Percentiles rank a stretch among this genome's conserved stretches.
phyloP scores from a whole-genome alignment of 2,329 filamentous ascomycete genomes.

The Claviceps humidiphila region DNA sequence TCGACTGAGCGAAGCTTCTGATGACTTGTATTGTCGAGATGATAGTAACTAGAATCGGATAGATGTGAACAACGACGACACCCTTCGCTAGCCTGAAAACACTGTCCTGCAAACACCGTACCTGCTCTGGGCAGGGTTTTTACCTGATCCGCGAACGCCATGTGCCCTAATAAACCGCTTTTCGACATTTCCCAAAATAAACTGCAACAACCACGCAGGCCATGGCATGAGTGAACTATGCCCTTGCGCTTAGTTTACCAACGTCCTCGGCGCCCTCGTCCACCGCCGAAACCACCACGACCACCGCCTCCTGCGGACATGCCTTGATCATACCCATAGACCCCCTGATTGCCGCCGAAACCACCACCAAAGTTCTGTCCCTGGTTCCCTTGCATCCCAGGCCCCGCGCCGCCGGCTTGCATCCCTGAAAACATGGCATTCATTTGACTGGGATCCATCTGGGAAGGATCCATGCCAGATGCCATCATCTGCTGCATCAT shows the following conservation, averaged over 20 bases:
- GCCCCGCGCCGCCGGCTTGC: slow-evolving; percentile 32
- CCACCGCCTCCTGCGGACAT: slow-evolving; percentile 29
- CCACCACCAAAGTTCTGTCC: slow-evolving; percentile 37
- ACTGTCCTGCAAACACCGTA: neutral
- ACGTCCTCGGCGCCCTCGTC: slow-evolving; percentile 18
- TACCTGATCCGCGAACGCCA: slow-evolving; percentile 2
- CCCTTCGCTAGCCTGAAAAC: neutral
- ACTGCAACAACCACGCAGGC: neutral
- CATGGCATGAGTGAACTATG: neutral
- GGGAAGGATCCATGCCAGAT: slow-evolving; percentile 49
- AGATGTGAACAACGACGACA: neutral
- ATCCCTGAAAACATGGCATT: slow-evolving; percentile 47
- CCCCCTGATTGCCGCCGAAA: slow-evolving; percentile 39
- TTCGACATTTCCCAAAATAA: neutral
- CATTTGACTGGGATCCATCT: slow-evolving; percentile 49
- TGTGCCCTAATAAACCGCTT: neutral
- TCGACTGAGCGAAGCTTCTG: no score
- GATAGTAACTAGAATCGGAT: no score
- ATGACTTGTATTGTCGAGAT: no score
- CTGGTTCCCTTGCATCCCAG: slow-evolving; percentile 34
- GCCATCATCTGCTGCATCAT: slow-evolving; percentile 63
- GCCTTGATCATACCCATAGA: slow-evolving; percentile 35
- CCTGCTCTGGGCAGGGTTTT: slow-evolving; percentile 1
- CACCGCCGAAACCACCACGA: slow-evolving; percentile 17
- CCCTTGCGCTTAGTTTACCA: slow-evolving; percentile 9